Base-by-base conservation (phyloP, 1,284 basidiomycete species). In the Leccinum pallidistipes region DNA sequence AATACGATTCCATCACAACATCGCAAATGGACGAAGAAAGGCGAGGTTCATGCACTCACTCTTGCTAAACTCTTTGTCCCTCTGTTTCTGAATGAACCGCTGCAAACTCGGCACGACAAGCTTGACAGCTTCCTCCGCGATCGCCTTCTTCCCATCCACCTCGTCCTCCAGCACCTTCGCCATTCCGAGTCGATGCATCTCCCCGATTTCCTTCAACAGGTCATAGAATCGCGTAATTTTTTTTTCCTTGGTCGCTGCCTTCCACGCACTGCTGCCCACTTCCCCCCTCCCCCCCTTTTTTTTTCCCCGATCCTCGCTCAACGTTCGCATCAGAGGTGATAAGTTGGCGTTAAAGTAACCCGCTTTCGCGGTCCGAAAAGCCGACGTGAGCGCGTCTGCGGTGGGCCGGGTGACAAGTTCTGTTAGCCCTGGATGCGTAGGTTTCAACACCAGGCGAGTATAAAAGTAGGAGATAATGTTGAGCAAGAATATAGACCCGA, bases 341-440 rank as follows among this genome's bases (percentile, higher is more conserved):
- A 90, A 91, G 74, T 91, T 92, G 21, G 87, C 80, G 62, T 92
- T 90, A 63, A 92, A 91, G 74, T 93, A 93, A 2, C 81, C 87
- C 9, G 90, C 89, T 73, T 91, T 91, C 51, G 90, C 87, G 0
- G 85, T 90, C 50, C 90, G 84, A 76, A 86, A 90, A 66, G 83
- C 84, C 5, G 86, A 87, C 64, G 84, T 82, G 31, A 92, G 79
- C 14, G 80, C 65, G 47, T 90, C 88, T 54, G 82, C 78, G 0
- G 88, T 81, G 0, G 86, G 83, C 50, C 81, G 81, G 6, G 88
- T 84, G 50, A 92, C 75, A 12, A 91, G 73, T 7, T 78, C 71
- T 5, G 73, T 67, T 0, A 86, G 73, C 2, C 77, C 75, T 1
- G 81, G 72, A 64, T 81, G 76, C 12, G 74, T 72, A 0, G 87